Evolutionary conservation across 2,329 filamentous ascomycete genomes (phyloP), one percentile per base, ranked within the genome.

Genomic region (Botrytis hyacinthi): DNA sequence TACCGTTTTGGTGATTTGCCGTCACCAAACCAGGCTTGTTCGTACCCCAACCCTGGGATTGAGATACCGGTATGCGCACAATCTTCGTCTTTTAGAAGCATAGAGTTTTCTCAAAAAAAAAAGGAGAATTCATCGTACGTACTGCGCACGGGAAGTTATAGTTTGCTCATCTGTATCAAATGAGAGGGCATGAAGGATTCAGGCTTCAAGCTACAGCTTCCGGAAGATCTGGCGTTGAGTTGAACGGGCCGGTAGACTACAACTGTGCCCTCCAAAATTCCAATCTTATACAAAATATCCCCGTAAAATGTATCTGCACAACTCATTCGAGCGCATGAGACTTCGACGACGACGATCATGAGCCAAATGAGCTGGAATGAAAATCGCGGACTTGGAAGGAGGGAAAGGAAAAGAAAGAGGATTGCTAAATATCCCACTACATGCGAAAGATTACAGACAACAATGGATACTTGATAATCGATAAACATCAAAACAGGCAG

Each of bases 61-160:
- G 90, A 79, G 95, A 93, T 75, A 97, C 92, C 0, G 94, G 94
- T 71, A 98, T 95, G 94, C 93, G 10, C 92, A 97, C 79, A 90
- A 98, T n/a, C 88, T 98, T 69, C 89, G 94, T 12, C 86, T 97
- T 14, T 91, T 93, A 0, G 93, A 97, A 81, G 89, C 98, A 61
- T 91, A 92, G 80, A 85, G 86, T n/a, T 87, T 90, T 18, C 14
- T 29, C n/a, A 57, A 29, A 89, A 78, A 29, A 89, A 78, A 93
- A 89, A 71, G 89, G 90, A 22, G 94, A 98, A 82, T 98, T 18
- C 22, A 35, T 57, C 26, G 18, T 29, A 59, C 20, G 16, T 42
- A 48, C 20, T 63, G 40, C 42, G 42, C 57, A 18, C 37, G 42
- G 37, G 54, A n/a, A 46, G 57, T 71, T 8, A 60, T 44, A 48